Evolutionary conservation across 1,284 basidiomycete species (phyloP), one percentile per base, ranked within the genome.

Genomic region (Austroboletus novae-zelandiae): DNA sequence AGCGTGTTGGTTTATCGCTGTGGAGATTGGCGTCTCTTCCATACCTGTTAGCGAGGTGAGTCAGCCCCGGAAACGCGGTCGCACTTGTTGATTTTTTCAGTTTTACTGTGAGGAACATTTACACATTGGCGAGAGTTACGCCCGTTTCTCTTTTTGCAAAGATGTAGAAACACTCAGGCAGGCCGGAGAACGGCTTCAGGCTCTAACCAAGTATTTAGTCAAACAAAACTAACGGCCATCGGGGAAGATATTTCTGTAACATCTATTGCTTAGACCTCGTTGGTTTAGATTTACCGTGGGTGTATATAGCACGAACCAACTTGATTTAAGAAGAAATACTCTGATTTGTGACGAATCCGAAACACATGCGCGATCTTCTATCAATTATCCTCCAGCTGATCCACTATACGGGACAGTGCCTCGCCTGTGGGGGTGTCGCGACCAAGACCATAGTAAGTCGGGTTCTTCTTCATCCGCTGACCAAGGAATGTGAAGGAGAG

Each of bases 111-210:
- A 85, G 59, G 88, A 91, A 52, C 92, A 97, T 66, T 79, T 83
- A 39, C 70, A 73, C 45, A 91, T 97, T 50, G 94, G 94, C 34
- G 92, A 94, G 69, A 83, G 77, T 48, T 97, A 86, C 64, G 86
- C 82, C 27, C 83, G 94, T 45, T 94, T 98, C 67, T 87, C 92
- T 2, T 97, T 96, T 76, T 96, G 94, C 78, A 97, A 97, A 66
- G 94, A 97, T 61, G 59, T 84, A 25, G 91, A 91, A 40, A 93
- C 91, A 1, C 76, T 98, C 34, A 81, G 77, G 58, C 74, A 74
- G 36, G 94, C 94, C 17, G 86, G 84, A 30, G 85, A 91, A 62
- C 81, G 91, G 20, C 72, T 98, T 40, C 78, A 87, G 65, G 74
- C 74, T 17, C 74, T 98, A 57, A 83, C 81, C 61, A 81, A 91